Evolutionary conservation across 2,329 filamentous ascomycete genomes (phyloP), one percentile per base, ranked within the genome.

Genomic region (Hansfordia pulvinata): DNA sequence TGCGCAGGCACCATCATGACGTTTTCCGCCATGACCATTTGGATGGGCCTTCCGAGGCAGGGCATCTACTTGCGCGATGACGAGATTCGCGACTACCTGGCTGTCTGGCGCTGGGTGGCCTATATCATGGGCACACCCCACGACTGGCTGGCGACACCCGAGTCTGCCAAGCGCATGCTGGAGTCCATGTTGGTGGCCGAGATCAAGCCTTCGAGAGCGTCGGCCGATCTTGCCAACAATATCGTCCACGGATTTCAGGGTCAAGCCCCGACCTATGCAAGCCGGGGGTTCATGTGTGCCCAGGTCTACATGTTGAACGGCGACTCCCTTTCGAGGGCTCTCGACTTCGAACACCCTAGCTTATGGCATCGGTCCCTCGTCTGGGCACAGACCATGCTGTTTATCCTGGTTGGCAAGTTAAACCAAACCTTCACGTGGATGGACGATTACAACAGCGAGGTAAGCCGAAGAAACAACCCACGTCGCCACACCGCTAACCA

Each of bases 101-200:
- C 79, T 0, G 54, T 88, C 1, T 88, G 80, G 79, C 65, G 80
- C 3, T 78, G 81, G 35, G 68, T 86, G 9, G 79, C 68, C 1
- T 64, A 82, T 41, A 58, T 85, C 17, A 64, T 84, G 40, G 81
- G 80, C 9, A 71, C 70, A 6, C 80, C 79, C 0, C 68, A 67
- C 2, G 62, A 62, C 14, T 63, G 60, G 35, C 72, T 84, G 42
- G 57, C 60, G 2, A 68, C 61, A 1, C 59, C 68, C 0, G 51
- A 52, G 5, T 56, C 60, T 18, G 72, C 75, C 2, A 71, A 64
- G 36, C 56, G 56, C 3, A 63, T 73, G 41, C 76, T 84, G 68
- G 78, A 86, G 38, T 69, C 66, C 0, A 53, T 85, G 2, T 47
- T 82, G 11, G 51, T 69, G 16, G 62, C 73, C 16, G 80, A 86